phyloP scores from a whole-genome alignment of 371 early-diverging fungal species.

The Haplosporangium sp. region DNA sequence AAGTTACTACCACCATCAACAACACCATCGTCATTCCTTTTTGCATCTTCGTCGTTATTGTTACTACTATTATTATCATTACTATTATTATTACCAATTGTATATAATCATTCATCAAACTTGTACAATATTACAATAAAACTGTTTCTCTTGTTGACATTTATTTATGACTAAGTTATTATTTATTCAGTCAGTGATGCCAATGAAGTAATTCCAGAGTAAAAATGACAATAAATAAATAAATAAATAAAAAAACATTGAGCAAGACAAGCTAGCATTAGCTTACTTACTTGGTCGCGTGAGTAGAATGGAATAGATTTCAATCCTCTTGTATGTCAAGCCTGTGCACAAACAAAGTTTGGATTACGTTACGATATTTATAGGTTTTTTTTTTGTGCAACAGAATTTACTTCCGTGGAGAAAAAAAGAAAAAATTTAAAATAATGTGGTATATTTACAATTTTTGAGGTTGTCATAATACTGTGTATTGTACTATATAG shows the following conservation, averaged over 20 bases:
- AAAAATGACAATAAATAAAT: no score
- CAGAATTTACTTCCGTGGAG: not conserved
- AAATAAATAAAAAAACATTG: no score
- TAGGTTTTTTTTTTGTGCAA: not conserved
- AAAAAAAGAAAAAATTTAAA: not conserved
- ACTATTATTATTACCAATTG: not conserved
- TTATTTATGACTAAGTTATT: not conserved
- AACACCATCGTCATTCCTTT: not conserved
- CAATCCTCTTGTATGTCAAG: no score
- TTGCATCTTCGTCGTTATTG: no score
- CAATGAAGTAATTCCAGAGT: no score
- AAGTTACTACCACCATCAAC: not conserved
- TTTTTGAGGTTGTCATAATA: not conserved
- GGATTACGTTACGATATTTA: no score
- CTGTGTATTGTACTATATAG: not conserved
- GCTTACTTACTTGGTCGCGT: no score
- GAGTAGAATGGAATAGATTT: no score
- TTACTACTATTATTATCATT: not conserved
- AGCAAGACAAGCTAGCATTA: no score
- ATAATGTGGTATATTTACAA: not conserved
- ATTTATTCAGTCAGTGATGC: no score
- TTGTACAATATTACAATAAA: not conserved
- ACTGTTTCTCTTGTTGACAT: not conserved
- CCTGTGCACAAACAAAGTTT: no score
- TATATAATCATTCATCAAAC: constrained; percentile 4